A percentile compares a stretch with the other conserved stretches of the same genome.
Conservation (phyloP, 208 protist species). For the Endotrypanum monterogeii region DNA sequence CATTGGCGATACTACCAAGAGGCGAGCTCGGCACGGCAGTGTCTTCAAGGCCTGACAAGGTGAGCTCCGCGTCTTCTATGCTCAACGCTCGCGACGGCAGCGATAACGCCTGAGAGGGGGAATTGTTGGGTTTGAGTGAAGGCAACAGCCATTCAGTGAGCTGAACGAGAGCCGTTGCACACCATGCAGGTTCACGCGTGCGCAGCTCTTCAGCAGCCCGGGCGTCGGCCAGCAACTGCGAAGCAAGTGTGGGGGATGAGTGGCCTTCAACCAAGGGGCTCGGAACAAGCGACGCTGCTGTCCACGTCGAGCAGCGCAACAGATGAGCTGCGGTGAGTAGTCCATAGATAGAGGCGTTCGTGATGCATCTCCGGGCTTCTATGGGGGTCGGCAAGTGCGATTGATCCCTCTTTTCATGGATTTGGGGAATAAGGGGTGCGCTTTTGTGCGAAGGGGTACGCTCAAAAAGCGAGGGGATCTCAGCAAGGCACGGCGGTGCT, state of each 20-base stretch:
- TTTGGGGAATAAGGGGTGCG: background rate
- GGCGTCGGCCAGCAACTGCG: background rate
- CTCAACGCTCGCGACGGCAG: conserved; percentile 11
- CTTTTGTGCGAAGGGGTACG: background rate
- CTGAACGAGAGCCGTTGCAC: conserved; percentile 28
- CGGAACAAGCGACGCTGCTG: conserved; percentile 9
- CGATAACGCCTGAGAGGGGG: background rate
- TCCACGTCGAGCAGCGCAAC: conserved; percentile 39
- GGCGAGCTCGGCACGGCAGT: background rate
- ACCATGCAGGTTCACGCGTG: conserved; percentile 33
- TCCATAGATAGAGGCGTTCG: conserved; percentile 13
- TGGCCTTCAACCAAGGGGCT: background rate
- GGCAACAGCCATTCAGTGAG: conserved; percentile 25
- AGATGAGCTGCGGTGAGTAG: conserved; percentile 41
- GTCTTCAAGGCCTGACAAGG: background rate
- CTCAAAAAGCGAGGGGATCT: background rate
- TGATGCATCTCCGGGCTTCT: conserved; percentile 22
- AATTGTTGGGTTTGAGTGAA: background rate
- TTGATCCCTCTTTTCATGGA: background rate
- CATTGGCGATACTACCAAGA: background rate
- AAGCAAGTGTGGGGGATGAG: background rate
- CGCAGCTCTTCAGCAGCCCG: conserved; percentile 15
- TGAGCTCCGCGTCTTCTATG: background rate
- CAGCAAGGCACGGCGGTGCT: background rate
- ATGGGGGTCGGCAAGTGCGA: background rate